Base-by-base conservation (phyloP, 441 rosid species). In the Eruca vesicaria region DNA sequence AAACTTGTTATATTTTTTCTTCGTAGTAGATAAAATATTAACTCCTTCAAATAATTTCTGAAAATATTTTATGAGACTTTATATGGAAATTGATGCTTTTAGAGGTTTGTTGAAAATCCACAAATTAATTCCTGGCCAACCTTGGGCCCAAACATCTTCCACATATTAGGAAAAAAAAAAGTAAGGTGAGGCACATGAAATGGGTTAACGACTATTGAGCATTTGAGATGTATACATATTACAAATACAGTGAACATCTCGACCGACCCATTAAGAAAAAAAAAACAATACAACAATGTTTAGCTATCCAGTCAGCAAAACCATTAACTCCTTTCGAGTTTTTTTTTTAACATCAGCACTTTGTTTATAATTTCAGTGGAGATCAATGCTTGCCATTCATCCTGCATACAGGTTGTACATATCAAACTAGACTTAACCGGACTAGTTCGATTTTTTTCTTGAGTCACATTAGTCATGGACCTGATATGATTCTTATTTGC, bases 251-350 rank as follows among this genome's bases (percentile, higher is more conserved):
- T 48, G 21, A 45, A 55, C 20, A 38, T 73, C 26, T 38, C 58
- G 38, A 41, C 57, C 43, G 14, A 64, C 64, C 63, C 64, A 64
- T 14, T 64, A 64, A 18, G 10, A 6, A 11, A 26, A 53, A 38
- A 52, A 38, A 36, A 48, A 7, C 55, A 16, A 41, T 12, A 16
- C 11, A 62, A 26, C 10, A 36, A 38, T 6, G 32, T 36, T 63
- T 35, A 16, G 43, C 63, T 64, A 55, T 71, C 23, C n/a, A 35
- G 55, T 32, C 52, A 53, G 41, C 68, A 62, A 36, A 71, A 21
- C 56, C 48, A 68, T 68, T 33, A 38, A n/a, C 18, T 36, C 16
- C 1, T 7, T 14, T 5, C 43, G 16, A 41, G 18, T 43, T 3
- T 43, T n/a, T 43, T 18, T 18, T 43, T 43, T 15, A n/a, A n/a